These are phyloP conservation scores for Xylaria flabelliformis DNA, from an alignment of 495 filamentous ascomycete species.

Conservation along the genomic window DNA sequence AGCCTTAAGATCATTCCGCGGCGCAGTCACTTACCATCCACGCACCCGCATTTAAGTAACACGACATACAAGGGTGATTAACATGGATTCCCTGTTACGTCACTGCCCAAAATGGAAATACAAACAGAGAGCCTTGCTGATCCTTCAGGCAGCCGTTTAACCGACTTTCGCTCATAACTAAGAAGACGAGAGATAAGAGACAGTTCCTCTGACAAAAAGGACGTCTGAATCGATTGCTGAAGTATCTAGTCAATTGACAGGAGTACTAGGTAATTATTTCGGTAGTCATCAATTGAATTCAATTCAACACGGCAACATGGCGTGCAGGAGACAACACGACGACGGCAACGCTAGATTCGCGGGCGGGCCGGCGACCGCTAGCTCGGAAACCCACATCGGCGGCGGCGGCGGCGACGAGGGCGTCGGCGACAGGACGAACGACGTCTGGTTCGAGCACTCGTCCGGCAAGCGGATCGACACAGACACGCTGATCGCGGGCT, in stretches of 20 bases:
- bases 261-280: neutral
- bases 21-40: neutral
- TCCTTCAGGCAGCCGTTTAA: slow-evolving; percentile 23
- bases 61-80: neutral
- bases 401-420: neutral
- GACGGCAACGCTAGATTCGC: neutral
- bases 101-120: neutral
- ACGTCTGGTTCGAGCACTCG: slow-evolving; percentile 52
- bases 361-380: neutral
- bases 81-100: neutral
- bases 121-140: neutral
- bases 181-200: neutral
- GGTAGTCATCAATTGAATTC: neutral
- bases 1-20: neutral
- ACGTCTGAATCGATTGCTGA: neutral
- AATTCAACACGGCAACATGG: neutral
- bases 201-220: neutral
- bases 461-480: slow-evolving; percentile 56
- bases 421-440: slow-evolving; percentile 34
- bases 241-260: neutral
- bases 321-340: neutral
- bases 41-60: neutral
- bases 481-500: slow-evolving; percentile 56
- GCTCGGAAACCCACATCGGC: neutral
- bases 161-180: neutral